Evolutionary conservation across 441 rosid genomes (phyloP).

Genomic region (Cnidoscolus chayamansa): DNA sequence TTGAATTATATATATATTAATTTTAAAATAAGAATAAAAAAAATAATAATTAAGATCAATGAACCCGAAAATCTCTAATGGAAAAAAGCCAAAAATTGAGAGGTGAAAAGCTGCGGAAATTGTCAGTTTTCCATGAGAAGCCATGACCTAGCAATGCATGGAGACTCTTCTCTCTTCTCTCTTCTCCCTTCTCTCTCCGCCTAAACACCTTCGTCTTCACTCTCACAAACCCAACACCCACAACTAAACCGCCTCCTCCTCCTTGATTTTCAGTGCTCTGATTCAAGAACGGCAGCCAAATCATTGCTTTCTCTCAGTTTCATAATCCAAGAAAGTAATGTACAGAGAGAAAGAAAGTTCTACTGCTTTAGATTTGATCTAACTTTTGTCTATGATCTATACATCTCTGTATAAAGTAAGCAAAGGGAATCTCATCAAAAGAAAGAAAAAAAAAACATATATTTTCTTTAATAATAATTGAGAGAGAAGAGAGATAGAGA

Average conservation of each 20-base stretch:
- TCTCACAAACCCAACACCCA: neutral
- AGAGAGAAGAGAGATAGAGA: neutral
- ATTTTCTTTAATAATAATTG: neutral
- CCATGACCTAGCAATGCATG: slow-evolving; percentile 7
- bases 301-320: slow-evolving; percentile 17
- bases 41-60: neutral
- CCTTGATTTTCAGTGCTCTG: neutral
- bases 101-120: neutral
- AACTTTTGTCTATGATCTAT: slow-evolving; percentile 31
- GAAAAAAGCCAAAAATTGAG: neutral
- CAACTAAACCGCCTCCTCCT: too few species aligned
- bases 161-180: neutral
- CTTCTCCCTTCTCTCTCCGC: neutral
- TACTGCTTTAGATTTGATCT: slow-evolving; percentile 25
- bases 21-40: too few species aligned
- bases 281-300: slow-evolving; percentile 36
- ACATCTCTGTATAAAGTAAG: slow-evolving; percentile 28
- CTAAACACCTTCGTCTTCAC: slow-evolving; percentile 18
- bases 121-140: neutral
- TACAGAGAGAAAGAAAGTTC: slow-evolving; percentile 17
- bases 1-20: too few species aligned
- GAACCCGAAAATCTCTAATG: neutral
- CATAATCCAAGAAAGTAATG: neutral
- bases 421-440: slow-evolving; percentile 3
- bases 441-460: neutral